Evolutionary conservation across 2,329 filamentous ascomycete genomes (phyloP), one percentile per base, ranked within the genome.

Genomic region (Paecilomyces sp.): DNA sequence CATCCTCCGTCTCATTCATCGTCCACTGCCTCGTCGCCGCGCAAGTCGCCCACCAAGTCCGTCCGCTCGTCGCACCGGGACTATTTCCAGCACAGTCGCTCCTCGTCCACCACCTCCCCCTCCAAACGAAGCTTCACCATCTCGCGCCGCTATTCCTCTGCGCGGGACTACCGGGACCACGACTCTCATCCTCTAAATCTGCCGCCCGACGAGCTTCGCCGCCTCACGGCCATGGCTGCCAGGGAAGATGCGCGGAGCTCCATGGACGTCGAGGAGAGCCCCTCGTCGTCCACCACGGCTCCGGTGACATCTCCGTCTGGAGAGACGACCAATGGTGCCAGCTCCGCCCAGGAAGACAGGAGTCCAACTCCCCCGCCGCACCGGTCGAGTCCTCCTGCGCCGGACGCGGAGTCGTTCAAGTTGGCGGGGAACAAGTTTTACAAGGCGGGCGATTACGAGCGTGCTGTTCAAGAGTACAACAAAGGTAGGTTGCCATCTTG

Each of bases 401-500:
- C 93, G 58, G 91, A 97, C 71, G 91, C 93, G 28, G 94, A 99
- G 78, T 83, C 86, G 12, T 96, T 88, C 84, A 99, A 99, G 81
- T 85, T 90, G 67, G 86, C 90, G 1, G 94, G 94, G 61, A 99
- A 99, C 80, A 94, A 94, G 71, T 93, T 91, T 71, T 99, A 97
- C 84, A 97, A 97, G 80, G 90, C 92, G 64, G 91, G 89, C 73
- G 90, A 97, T 70, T 99, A 93, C 75, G 79, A 82, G 62, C 88
- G 89, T 71, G 93, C 94, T 25, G 92, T 97, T 73, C 85, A 90
- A 66, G 91, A 97, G 75, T 99, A 97, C 75, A 91, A 90, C 67
- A 96, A 96, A 85, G 93, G 93, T 96, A 81, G 61, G 81, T 69
- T 51, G 11, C 4, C 0, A 13, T 41, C 36, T 15, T 47, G 41